Evolutionary conservation across 202 grass and related monocot genomes (phyloP).

Genomic region (Carex sylvatica): DNA sequence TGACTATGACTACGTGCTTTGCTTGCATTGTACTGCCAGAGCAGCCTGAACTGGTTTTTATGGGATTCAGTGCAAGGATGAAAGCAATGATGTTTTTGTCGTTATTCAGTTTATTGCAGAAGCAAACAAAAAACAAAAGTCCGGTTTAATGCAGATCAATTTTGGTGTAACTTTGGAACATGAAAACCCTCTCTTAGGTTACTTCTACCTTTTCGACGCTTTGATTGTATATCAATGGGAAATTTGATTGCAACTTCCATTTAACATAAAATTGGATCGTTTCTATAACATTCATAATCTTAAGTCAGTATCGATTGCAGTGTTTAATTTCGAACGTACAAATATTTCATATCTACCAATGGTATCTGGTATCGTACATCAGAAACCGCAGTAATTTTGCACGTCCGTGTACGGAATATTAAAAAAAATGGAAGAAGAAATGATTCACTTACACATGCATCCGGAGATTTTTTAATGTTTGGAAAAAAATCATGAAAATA

Average conservation of each 20-base stretch:
- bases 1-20: neutral
- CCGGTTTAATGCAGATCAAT: neutral
- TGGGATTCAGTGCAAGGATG: neutral
- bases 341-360: neutral
- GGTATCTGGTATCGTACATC: neutral
- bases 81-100: neutral
- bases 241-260: neutral
- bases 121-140: neutral
- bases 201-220: too few relatives aligned
- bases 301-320: neutral
- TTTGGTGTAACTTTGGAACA: neutral
- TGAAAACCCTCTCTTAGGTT: neutral
- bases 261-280: too few relatives aligned
- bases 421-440: neutral
- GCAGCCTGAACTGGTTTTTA: neutral
- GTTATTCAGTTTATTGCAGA: conserved; percentile 4
- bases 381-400: neutral
- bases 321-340: neutral
- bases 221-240: neutral
- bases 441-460: neutral
- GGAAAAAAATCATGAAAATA: too few relatives aligned
- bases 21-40: neutral
- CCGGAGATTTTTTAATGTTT: too few relatives aligned
- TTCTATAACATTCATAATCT: neutral
- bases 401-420: neutral